Percentiles rank a stretch among this genome's conserved stretches.
These are phyloP conservation scores for Linum trigynum DNA, from an alignment of 345 rosid genomes.

Conservation along the genomic window DNA sequence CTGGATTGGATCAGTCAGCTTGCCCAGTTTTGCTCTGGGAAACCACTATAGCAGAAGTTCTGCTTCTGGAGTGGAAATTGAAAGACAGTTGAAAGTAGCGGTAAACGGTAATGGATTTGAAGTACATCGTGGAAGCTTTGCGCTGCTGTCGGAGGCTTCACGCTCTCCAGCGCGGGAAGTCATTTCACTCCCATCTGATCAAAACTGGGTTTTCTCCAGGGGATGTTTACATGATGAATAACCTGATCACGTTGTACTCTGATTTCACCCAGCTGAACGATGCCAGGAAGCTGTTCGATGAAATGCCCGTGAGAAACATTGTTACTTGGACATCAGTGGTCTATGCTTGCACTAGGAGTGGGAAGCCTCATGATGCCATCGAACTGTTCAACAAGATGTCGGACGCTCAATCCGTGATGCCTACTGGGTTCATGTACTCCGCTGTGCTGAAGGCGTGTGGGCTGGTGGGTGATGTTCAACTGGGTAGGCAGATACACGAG, in stretches of 20 bases:
- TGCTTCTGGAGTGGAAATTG: too few species aligned
- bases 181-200: conserved; percentile 33
- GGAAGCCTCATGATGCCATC: conserved; percentile 38
- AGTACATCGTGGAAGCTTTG: conserved; percentile 30
- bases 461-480: conserved; percentile 40
- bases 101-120: conserved; percentile 30
- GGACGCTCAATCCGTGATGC: conserved; percentile 25
- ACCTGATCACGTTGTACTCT: conserved; percentile 37
- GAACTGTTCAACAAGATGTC: conserved; percentile 35
- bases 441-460: conserved; percentile 59
- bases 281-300: conserved; percentile 49
- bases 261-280: conserved; percentile 26
- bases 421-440: conserved; percentile 57
- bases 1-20: too few species aligned
- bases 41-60: too few species aligned
- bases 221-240: conserved; percentile 36
- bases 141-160: conserved; percentile 48
- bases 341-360: conserved; percentile 33
- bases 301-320: conserved; percentile 45
- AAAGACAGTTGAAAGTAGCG: too few species aligned
- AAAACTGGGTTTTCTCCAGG: conserved; percentile 28
- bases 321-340: conserved; percentile 63
- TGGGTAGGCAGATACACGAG: conserved; percentile 44
- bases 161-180: conserved; percentile 37
- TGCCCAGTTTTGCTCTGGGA: too few species aligned